A percentile compares a stretch with the other conserved stretches of the same genome.
phyloP scores from a whole-genome alignment of 306 rosid species.

The Acmispon strigosus region DNA sequence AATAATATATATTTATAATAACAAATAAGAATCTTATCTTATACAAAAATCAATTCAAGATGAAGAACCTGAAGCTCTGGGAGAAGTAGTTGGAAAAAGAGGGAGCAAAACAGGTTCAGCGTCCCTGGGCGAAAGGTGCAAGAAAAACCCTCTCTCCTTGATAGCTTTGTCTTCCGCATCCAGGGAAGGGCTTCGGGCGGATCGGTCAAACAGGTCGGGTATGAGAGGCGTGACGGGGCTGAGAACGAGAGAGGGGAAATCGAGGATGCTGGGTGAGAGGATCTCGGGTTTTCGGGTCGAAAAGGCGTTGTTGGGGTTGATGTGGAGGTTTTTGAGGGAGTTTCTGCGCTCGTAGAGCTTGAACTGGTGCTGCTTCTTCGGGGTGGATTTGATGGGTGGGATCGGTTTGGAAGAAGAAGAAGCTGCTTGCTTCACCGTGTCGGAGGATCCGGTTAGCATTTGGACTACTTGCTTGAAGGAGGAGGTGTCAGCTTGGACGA shows the following conservation, averaged over 20 bases:
- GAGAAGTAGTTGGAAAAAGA: slow-evolving; percentile 91
- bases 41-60: slow-evolving; percentile 36
- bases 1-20: neutral
- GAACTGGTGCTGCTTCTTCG: slow-evolving; percentile 50
- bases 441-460: slow-evolving; percentile 96
- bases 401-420: slow-evolving; percentile 14
- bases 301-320: slow-evolving; percentile 63
- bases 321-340: slow-evolving; percentile 56
- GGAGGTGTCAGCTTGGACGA: slow-evolving; percentile 81
- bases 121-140: slow-evolving; percentile 84
- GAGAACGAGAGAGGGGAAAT: slow-evolving; percentile 68
- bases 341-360: slow-evolving; percentile 84
- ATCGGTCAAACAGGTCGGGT: slow-evolving; percentile 76
- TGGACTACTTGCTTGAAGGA: slow-evolving; percentile 96
- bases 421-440: slow-evolving; percentile 46
- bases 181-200: slow-evolving; percentile 14
- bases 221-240: slow-evolving; percentile 89
- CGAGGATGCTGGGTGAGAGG: slow-evolving; percentile 86
- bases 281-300: slow-evolving; percentile 73
- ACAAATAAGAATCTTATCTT: slow-evolving; percentile 30
- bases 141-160: slow-evolving; percentile 73
- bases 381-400: slow-evolving; percentile 63
- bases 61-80: slow-evolving; percentile 66
- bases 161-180: slow-evolving; percentile 82
- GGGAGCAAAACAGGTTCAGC: slow-evolving; percentile 72